These are phyloP conservation scores for Letharia lupina DNA, from an alignment of 495 filamentous ascomycete species.

Conservation along the genomic window DNA sequence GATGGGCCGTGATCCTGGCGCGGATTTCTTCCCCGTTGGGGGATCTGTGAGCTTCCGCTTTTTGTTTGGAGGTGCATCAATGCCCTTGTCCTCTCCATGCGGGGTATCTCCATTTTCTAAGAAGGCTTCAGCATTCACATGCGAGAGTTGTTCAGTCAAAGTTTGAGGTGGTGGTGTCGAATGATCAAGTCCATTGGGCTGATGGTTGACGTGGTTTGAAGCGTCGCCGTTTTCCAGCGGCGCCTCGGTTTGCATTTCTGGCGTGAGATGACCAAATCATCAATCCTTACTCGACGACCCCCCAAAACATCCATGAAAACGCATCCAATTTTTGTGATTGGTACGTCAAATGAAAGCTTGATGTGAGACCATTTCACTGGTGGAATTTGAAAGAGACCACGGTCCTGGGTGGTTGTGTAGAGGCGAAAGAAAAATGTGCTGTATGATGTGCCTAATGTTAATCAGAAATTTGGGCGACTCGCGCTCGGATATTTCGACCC, in stretches of 20 bases:
- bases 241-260: conserved; percentile 54
- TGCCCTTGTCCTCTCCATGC: conserved; percentile 16
- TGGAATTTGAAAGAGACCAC: conserved; percentile 53
- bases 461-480: conserved; percentile 19
- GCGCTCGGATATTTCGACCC: conserved; percentile 18
- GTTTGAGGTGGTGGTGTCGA: conserved; percentile 28
- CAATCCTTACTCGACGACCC: conserved; percentile 45
- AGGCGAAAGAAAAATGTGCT: conserved; percentile 19
- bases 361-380: conserved; percentile 41
- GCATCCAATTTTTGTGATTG: conserved; percentile 51
- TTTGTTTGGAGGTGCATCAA: conserved; percentile 56
- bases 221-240: conserved; percentile 36
- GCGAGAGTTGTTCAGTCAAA: conserved; percentile 17
- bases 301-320: conserved; percentile 59
- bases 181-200: conserved; percentile 26
- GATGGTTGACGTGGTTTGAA: conserved; percentile 39
- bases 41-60: conserved; percentile 58
- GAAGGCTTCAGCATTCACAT: conserved; percentile 7
- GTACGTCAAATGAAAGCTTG: conserved; percentile 56
- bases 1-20: conserved; percentile 35
- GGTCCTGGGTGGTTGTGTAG: conserved; percentile 24
- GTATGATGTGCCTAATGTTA: conserved; percentile 21
- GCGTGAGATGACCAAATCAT: conserved; percentile 39
- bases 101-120: conserved; percentile 10
- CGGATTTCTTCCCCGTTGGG: conserved; percentile 38